phyloP scores from a whole-genome alignment of 495 filamentous ascomycete species.

The Cenococcum geophilum region DNA sequence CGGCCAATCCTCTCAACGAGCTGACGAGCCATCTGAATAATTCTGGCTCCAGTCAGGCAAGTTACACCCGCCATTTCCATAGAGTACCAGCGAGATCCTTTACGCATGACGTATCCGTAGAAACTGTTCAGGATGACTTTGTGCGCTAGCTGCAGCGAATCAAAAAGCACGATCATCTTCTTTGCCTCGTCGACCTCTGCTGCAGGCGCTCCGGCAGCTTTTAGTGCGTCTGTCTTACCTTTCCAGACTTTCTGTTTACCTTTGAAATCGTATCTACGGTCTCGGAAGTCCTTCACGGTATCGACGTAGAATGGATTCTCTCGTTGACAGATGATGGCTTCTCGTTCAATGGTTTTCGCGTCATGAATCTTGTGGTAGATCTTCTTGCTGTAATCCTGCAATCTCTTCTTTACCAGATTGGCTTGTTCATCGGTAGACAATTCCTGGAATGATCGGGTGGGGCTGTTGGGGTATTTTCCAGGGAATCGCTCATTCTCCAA shows the following conservation, averaged over 20 bases:
- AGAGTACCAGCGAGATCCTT: slow-evolving; percentile 97
- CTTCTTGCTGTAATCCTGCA: slow-evolving; percentile 93
- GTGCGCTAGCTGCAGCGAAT: slow-evolving; percentile 93
- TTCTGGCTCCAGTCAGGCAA: slow-evolving; percentile 90
- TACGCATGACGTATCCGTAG: slow-evolving; percentile 99
- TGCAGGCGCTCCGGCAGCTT: slow-evolving; percentile 67
- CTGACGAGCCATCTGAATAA: slow-evolving; percentile 94
- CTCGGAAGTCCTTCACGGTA: slow-evolving; percentile 90
- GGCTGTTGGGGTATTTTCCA: slow-evolving; percentile 59
- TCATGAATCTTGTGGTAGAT: slow-evolving; percentile 99
- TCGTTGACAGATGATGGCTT: slow-evolving; percentile 96
- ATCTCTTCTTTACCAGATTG: slow-evolving; percentile 69
- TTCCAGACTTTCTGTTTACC: slow-evolving; percentile 98
- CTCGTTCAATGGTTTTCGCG: slow-evolving; percentile 82
- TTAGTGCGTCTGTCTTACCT: slow-evolving; percentile 81
- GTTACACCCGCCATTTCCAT: slow-evolving; percentile 99
- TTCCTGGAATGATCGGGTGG: slow-evolving; percentile 72
- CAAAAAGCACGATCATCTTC: slow-evolving; percentile 96
- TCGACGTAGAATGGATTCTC: slow-evolving; percentile 99
- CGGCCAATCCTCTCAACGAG: slow-evolving; percentile 91
- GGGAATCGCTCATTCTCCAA: slow-evolving; percentile 94
- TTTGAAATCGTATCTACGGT: slow-evolving; percentile 96
- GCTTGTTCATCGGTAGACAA: slow-evolving; percentile 80
- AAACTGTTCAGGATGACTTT: slow-evolving; percentile 99
- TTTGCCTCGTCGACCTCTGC: slow-evolving; percentile 86